Evolutionary conservation across 257 asterid species (phyloP).

Genomic region (Leonotis leonurus): DNA sequence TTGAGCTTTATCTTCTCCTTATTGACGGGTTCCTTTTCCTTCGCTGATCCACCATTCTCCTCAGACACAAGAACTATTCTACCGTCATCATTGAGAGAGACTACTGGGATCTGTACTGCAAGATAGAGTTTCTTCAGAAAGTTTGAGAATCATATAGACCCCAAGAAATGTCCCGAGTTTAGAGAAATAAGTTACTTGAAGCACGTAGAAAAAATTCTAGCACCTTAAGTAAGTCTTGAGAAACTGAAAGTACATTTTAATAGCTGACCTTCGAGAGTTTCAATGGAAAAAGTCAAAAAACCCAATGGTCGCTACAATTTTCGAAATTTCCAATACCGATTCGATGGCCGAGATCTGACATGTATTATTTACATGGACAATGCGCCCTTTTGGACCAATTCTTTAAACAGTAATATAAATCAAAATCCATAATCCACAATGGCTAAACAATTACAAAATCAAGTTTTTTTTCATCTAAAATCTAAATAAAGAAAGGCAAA

Average conservation of each 20-base stretch:
- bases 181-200: neutral
- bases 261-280: neutral
- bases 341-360: neutral
- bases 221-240: neutral
- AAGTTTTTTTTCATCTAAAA: too few relatives aligned
- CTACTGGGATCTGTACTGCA: constrained; percentile 84
- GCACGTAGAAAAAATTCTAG: neutral
- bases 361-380: neutral
- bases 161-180: neutral
- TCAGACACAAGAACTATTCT: constrained; percentile 61
- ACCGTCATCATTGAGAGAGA: constrained; percentile 76
- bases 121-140: constrained; percentile 15
- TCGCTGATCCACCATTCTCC: constrained; percentile 36
- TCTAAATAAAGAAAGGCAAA: too few relatives aligned
- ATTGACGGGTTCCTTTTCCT: constrained; percentile 62
- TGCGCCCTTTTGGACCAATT: neutral
- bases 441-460: neutral
- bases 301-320: neutral
- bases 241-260: neutral
- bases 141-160: neutral
- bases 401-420: too few relatives aligned
- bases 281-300: neutral
- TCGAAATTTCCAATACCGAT: neutral
- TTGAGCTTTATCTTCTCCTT: constrained; percentile 71
- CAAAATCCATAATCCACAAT: neutral